Evolutionary conservation across 768 basidiomycete genomes (phyloP).

Genomic region (Trametes gibbosa): DNA sequence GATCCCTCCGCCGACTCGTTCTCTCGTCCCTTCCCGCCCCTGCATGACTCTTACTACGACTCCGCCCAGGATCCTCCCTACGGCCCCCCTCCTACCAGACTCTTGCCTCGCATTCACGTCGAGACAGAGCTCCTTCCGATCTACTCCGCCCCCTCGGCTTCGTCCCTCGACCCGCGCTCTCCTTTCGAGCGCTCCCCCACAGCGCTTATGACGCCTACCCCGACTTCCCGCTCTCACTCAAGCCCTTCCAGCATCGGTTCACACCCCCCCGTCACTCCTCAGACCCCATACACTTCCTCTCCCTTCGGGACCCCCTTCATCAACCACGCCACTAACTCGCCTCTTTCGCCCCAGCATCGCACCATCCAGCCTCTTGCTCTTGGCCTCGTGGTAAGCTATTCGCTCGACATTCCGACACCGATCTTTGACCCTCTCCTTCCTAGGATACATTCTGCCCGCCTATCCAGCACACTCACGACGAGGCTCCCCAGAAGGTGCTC

Average conservation of each 20-base stretch:
- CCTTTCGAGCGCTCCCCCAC: not conserved
- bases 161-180: not conserved
- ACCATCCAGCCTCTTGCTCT: not conserved
- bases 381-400: not conserved
- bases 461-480: not conserved
- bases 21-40: not conserved
- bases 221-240: not conserved
- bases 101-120: conserved; percentile 12
- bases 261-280: conserved; percentile 6
- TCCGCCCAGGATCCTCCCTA: not conserved
- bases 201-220: not conserved
- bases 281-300: not conserved
- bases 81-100: not conserved
- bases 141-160: not conserved
- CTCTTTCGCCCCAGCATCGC: not conserved
- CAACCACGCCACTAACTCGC: not conserved
- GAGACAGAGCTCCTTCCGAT: not conserved
- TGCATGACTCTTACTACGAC: conserved; percentile 3
- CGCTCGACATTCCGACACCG: not conserved
- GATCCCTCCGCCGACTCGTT: not conserved
- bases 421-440: not conserved
- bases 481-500: not conserved
- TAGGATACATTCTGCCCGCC: not conserved
- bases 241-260: conserved; percentile 14
- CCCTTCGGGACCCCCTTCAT: conserved; percentile 1